phyloP scores from a whole-genome alignment of 148 eudicot genomes.

The Mesembryanthemum crystallinum region DNA sequence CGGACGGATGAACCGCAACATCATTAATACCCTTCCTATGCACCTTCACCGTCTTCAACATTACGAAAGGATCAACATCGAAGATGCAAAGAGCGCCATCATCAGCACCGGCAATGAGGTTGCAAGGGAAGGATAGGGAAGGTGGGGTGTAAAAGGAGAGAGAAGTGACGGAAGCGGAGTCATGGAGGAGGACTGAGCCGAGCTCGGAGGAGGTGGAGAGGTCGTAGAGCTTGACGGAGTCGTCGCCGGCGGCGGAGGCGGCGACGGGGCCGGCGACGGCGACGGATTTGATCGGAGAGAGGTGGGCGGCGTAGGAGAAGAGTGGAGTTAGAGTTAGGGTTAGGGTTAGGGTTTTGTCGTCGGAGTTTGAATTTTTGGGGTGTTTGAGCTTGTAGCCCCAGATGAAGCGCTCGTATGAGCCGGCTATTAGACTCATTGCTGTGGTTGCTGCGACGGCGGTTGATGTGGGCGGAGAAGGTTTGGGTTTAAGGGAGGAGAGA shows the following conservation, averaged over 20 bases:
- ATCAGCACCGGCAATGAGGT: conserved; percentile 54
- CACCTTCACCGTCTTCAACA: conserved; percentile 43
- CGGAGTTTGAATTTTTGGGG: conserved; percentile 37
- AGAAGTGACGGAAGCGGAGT: conserved; percentile 48
- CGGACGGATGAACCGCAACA: conserved; percentile 66
- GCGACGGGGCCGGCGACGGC: conserved; percentile 68
- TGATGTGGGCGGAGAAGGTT: not conserved
- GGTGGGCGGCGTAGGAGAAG: conserved; percentile 78
- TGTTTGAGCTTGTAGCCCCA: conserved; percentile 75
- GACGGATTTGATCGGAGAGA: conserved; percentile 64
- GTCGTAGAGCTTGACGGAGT: conserved; percentile 84
- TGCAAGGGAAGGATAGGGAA: conserved; percentile 56
- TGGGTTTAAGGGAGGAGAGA: not conserved
- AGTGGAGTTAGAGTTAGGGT: conserved; percentile 59
- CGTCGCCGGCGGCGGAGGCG: conserved; percentile 71
- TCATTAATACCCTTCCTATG: conserved; percentile 58
- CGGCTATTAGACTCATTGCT: conserved; percentile 65
- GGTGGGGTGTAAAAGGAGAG: conserved; percentile 51
- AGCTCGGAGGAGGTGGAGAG: conserved; percentile 65
- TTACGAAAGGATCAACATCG: conserved; percentile 80
- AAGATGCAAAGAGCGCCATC: conserved; percentile 61
- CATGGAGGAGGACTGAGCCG: conserved; percentile 56
- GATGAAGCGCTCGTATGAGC: conserved; percentile 75
- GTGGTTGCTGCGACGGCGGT: not conserved
- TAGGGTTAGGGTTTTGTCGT: conserved; percentile 27